These are phyloP conservation scores for Coemansia sp. DNA, from an alignment of 192 early-diverging fungal species.

Conservation along the genomic window DNA sequence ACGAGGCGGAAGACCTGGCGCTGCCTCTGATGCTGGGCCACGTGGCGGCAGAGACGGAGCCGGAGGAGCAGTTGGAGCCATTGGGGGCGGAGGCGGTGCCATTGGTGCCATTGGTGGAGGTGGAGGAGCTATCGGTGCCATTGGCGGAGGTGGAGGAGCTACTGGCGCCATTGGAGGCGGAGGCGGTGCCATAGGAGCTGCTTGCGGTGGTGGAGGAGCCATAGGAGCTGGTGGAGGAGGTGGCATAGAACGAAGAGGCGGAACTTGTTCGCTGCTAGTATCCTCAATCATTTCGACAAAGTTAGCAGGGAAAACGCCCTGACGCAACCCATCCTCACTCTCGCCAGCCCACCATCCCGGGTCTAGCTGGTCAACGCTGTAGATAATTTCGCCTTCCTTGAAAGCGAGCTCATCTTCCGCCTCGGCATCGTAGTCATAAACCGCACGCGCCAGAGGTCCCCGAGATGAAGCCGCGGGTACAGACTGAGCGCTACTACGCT, in stretches of 20 bases:
- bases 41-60: slow-evolving; percentile 10
- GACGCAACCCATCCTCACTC: slow-evolving; percentile 68
- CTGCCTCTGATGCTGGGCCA: slow-evolving; percentile 7
- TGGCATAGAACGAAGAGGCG: neutral
- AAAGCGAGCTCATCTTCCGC: slow-evolving; percentile 87
- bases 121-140: slow-evolving; percentile 19
- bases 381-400: slow-evolving; percentile 79
- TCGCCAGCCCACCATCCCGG: slow-evolving; percentile 93
- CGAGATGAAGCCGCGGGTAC: slow-evolving; percentile 13
- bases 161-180: neutral
- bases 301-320: slow-evolving; percentile 83
- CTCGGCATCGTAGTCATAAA: slow-evolving; percentile 75
- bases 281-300: slow-evolving; percentile 62
- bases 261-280: slow-evolving; percentile 6
- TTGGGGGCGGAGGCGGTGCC: slow-evolving; percentile 23
- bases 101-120: slow-evolving; percentile 14
- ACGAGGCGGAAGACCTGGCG: slow-evolving; percentile 17
- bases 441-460: slow-evolving; percentile 54
- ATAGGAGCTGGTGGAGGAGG: slow-evolving; percentile 6
- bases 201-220: neutral
- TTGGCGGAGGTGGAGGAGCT: slow-evolving; percentile 6
- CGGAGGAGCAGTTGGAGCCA: slow-evolving; percentile 23
- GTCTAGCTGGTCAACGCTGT: slow-evolving; percentile 75
- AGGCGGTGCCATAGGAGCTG: neutral
- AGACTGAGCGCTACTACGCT: slow-evolving; percentile 17